A percentile compares a stretch with the other conserved stretches of the same genome.
Conservation (phyloP, 2,329 filamentous ascomycete species). For the Cladosporium sp. region DNA sequence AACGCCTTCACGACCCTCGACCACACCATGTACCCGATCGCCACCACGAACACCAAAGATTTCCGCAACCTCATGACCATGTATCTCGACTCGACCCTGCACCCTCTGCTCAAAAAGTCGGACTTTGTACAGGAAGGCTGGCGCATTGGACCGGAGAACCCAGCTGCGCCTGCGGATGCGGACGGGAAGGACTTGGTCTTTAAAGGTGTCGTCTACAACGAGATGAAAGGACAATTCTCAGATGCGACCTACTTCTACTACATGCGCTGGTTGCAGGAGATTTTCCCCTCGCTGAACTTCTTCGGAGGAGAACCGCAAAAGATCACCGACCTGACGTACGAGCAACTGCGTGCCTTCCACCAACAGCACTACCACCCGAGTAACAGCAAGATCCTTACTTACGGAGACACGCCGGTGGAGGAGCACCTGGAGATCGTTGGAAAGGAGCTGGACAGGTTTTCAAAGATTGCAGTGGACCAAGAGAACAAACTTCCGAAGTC, state of each 20-base stretch:
- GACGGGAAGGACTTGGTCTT: conserved; percentile 65
- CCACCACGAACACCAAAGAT: conserved; percentile 90
- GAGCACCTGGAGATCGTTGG: conserved; percentile 77
- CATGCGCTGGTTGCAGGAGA: conserved; percentile 88
- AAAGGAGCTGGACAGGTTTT: conserved; percentile 65
- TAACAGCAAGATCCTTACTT: conserved; percentile 93
- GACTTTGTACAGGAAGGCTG: conserved; percentile 97
- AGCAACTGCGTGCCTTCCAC: conserved; percentile 83
- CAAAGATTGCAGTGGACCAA: conserved; percentile 61
- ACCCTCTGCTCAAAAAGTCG: conserved; percentile 79
- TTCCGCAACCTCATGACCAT: conserved; percentile 95
- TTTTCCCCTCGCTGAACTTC: conserved; percentile 92
- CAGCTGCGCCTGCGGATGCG: conserved; percentile 42
- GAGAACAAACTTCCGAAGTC: conserved; percentile 72
- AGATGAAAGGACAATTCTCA: conserved; percentile 99
- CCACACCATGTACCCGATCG: conserved; percentile 96
- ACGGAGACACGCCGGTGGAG: conserved; percentile 81
- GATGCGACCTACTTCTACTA: conserved; percentile 95
- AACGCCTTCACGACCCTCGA: conserved; percentile 96
- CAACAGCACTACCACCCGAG: conserved; percentile 93
- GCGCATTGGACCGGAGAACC: conserved; percentile 91
- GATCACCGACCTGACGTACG: conserved; percentile 90
- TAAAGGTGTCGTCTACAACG: conserved; percentile 97
- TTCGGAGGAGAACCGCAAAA: conserved; percentile 93
- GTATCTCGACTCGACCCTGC: conserved; percentile 88